Conservation (phyloP, 306 rosid genomes). For the Ammopiptanthus mongolicus region DNA sequence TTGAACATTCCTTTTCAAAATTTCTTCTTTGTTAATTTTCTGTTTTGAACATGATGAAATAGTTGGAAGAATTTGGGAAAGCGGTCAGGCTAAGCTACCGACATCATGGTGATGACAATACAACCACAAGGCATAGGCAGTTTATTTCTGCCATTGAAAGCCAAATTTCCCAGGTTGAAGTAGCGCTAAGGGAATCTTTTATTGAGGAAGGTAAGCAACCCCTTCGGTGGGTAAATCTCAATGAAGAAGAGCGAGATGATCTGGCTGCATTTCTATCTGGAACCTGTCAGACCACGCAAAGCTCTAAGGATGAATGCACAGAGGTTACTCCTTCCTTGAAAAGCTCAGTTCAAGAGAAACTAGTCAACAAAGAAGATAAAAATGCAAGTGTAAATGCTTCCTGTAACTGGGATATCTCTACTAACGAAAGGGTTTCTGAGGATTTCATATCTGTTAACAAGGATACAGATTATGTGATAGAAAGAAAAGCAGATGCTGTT, state of each 20-base stretch:
- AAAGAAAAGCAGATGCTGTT: slow-evolving; percentile 43
- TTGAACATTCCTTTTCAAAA: neutral
- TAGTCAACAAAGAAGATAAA: slow-evolving; percentile 31
- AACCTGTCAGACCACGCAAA: slow-evolving; percentile 34
- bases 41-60: slow-evolving; percentile 23
- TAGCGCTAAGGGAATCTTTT: slow-evolving; percentile 53
- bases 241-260: slow-evolving; percentile 82
- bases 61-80: slow-evolving; percentile 93
- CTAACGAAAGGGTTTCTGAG: slow-evolving; percentile 36
- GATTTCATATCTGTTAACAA: slow-evolving; percentile 35
- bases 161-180: slow-evolving; percentile 78
- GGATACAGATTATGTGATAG: slow-evolving; percentile 35
- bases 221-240: slow-evolving; percentile 76
- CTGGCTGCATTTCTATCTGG: slow-evolving; percentile 92
- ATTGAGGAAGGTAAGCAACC: slow-evolving; percentile 71
- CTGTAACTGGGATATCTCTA: slow-evolving; percentile 24
- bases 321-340: slow-evolving; percentile 33
- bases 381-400: slow-evolving; percentile 29
- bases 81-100: slow-evolving; percentile 82
- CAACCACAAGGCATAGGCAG: slow-evolving; percentile 69
- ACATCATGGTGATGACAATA: slow-evolving; percentile 47
- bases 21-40: slow-evolving; percentile 12
- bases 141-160: slow-evolving; percentile 76
- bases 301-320: slow-evolving; percentile 31
- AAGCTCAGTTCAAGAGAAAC: slow-evolving; percentile 32